Evolutionary conservation across 495 filamentous ascomycete genomes (phyloP).

Genomic region (Pyrenula aspistea): DNA sequence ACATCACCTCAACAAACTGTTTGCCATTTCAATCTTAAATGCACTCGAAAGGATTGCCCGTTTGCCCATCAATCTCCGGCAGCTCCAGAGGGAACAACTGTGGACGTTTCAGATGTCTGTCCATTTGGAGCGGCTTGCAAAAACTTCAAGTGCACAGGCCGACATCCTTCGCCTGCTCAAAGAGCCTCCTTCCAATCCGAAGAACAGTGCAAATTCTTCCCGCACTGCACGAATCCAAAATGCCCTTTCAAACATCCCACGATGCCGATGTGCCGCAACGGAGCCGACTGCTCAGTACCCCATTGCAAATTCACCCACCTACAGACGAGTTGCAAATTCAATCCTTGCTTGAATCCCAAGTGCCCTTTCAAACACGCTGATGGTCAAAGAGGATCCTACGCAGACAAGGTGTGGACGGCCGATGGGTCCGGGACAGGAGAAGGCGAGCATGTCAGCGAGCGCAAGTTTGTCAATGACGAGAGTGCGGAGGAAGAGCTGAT

Average conservation of each 20-base stretch:
- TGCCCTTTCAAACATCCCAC: constrained; percentile 80
- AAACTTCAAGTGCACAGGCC: constrained; percentile 83
- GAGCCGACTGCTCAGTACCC: constrained; percentile 72
- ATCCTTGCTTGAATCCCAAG: constrained; percentile 71
- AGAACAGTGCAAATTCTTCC: constrained; percentile 86
- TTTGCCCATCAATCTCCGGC: constrained; percentile 93
- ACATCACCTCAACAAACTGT: constrained; percentile 9
- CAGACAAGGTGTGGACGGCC: constrained; percentile 85
- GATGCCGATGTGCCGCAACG: constrained; percentile 82
- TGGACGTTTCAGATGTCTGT: constrained; percentile 75
- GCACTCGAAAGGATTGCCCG: constrained; percentile 77
- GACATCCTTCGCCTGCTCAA: constrained; percentile 83
- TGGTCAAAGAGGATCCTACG: constrained; percentile 67
- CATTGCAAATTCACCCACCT: constrained; percentile 86
- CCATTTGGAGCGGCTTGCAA: constrained; percentile 83
- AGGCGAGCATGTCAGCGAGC: constrained; percentile 67
- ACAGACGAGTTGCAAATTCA: constrained; percentile 76
- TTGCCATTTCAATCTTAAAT: constrained; percentile 81
- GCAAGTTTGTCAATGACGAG: constrained; percentile 77
- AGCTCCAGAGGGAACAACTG: constrained; percentile 63
- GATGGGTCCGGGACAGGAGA: constrained; percentile 33
- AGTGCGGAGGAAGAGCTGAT: constrained; percentile 62
- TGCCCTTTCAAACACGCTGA: constrained; percentile 89
- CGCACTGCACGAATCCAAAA: constrained; percentile 76
- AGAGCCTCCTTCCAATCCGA: constrained; percentile 66